Evolutionary conservation across 75 land plant species (phyloP).

Genomic region (Azolla pinnata): DNA sequence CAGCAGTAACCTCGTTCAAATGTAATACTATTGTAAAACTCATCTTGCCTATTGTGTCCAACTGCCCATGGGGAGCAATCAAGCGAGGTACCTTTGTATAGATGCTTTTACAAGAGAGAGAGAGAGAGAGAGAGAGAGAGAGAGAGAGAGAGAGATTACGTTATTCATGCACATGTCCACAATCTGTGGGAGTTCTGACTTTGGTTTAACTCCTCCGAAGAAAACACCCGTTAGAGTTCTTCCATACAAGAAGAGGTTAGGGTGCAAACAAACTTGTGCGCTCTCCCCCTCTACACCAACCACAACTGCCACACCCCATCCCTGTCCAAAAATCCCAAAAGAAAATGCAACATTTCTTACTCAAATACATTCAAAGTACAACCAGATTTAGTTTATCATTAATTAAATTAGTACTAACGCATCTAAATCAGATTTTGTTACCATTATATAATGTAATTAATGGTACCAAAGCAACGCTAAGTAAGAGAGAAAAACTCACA

Average conservation of each 20-base stretch:
- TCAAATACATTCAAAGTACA: too few species aligned
- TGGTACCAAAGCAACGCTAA: constrained; percentile 1
- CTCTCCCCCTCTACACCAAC: constrained; percentile 12
- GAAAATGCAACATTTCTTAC: too few species aligned
- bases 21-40: background rate
- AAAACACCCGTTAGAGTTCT: constrained; percentile 33
- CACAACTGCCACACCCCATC: constrained; percentile 28
- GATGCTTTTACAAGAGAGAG: background rate
- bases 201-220: constrained; percentile 38
- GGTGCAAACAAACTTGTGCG: background rate
- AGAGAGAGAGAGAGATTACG: constrained; percentile 18
- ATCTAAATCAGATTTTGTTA: too few species aligned
- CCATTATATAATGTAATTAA: too few species aligned
- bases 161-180: constrained; percentile 42
- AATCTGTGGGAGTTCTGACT: constrained; percentile 26
- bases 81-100: background rate
- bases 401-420: too few species aligned
- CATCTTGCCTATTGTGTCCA: too few species aligned
- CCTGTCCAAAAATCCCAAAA: constrained; percentile 15
- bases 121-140: constrained; percentile 6
- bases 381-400: too few species aligned
- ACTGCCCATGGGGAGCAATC: background rate
- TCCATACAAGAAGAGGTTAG: constrained; percentile 23
- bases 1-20: background rate
- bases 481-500: constrained; percentile 25